Conservation (phyloP, 306 rosid genomes). For the Spatholobus suberectus region DNA sequence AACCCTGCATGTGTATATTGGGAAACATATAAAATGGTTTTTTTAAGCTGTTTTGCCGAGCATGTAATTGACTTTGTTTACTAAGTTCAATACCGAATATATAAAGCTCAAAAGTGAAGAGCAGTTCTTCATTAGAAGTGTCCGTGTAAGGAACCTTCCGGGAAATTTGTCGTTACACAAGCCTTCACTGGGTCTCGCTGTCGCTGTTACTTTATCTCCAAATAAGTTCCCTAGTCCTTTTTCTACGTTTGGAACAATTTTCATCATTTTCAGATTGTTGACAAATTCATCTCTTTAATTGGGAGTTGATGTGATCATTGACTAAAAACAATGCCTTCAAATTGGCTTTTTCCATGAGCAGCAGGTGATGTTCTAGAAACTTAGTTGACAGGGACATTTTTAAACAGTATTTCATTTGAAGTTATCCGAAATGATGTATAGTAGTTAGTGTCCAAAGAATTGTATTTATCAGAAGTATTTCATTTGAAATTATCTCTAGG, state of each 20-base stretch:
- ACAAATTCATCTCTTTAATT: background rate
- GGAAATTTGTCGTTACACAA: background rate
- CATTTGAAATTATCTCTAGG: background rate
- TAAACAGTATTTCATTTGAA: background rate
- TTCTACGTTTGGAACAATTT: background rate
- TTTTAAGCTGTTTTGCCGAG: background rate
- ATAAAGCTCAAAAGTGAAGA: background rate
- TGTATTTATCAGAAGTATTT: background rate
- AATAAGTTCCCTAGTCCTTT: background rate
- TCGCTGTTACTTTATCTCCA: background rate
- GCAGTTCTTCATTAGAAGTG: background rate
- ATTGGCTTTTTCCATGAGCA: background rate
- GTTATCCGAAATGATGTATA: background rate
- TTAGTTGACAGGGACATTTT: background rate
- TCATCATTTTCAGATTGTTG: conserved; percentile 1
- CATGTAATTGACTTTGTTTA: background rate
- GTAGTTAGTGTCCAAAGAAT: background rate
- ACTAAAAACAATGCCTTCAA: background rate
- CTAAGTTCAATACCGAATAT: background rate
- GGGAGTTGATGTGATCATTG: conserved; percentile 15
- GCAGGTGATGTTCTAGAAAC: conserved; percentile 25
- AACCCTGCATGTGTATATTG: background rate
- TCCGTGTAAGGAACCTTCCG: background rate
- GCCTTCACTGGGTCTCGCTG: background rate
- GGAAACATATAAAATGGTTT: background rate